Conservation (phyloP, 306 rosid species). For the Luffa aegyptiaca region DNA sequence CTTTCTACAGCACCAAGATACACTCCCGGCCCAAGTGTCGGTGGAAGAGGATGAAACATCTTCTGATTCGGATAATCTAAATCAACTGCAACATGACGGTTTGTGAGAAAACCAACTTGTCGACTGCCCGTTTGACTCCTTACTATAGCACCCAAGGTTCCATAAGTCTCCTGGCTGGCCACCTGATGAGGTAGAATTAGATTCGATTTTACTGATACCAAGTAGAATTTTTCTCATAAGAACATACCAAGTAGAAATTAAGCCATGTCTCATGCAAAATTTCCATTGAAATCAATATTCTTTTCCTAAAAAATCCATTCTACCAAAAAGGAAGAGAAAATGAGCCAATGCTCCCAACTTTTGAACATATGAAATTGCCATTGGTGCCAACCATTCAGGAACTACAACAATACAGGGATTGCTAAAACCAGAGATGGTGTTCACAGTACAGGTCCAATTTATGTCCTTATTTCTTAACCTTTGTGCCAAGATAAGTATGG, state of each 20-base stretch:
- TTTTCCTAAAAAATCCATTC: neutral
- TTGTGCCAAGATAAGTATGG: neutral
- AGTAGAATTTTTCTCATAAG: neutral
- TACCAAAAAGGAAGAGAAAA: neutral
- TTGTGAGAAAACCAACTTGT: slow-evolving; percentile 97
- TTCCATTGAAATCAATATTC: neutral
- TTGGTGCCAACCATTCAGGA: neutral
- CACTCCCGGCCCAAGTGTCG: slow-evolving; percentile 94
- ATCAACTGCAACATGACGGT: slow-evolving; percentile 95
- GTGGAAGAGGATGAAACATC: slow-evolving; percentile 99
- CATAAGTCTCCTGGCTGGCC: slow-evolving; percentile 96
- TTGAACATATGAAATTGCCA: neutral
- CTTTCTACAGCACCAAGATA: slow-evolving; percentile 99
- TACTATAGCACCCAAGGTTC: slow-evolving; percentile 96
- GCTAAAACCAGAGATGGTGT: neutral
- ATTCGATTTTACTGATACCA: neutral
- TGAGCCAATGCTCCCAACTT: neutral
- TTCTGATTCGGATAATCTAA: slow-evolving; percentile 97
- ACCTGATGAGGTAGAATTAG: slow-evolving; percentile 36
- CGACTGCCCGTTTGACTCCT: slow-evolving; percentile 90
- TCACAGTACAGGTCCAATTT: neutral
- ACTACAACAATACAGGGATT: neutral
- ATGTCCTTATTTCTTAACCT: neutral
- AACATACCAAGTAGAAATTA: neutral
- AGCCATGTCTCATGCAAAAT: neutral